phyloP scores from a whole-genome alignment of 2,329 filamentous ascomycete species.

The Penicillium oxalicum region DNA sequence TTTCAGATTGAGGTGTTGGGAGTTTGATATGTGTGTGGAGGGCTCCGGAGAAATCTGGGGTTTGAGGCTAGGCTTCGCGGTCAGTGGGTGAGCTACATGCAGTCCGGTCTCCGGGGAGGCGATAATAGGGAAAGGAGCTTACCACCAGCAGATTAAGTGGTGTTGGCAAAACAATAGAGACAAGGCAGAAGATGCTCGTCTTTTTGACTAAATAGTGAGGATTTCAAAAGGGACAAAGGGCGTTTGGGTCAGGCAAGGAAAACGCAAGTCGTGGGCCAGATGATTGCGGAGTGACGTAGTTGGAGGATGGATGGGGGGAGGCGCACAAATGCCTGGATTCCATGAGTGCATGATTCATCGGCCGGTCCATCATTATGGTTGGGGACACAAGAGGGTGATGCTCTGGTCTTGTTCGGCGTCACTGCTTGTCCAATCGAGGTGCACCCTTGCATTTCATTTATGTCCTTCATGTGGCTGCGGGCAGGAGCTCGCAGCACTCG shows the following conservation, averaged over 20 bases:
- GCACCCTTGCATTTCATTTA: too few relatives aligned
- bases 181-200: neutral
- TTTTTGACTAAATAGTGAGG: slow-evolving; percentile 10
- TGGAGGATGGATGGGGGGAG: slow-evolving; percentile 3
- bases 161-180: neutral
- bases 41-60: slow-evolving; percentile 1
- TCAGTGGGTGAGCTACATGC: neutral
- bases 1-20: neutral
- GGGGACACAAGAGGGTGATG: too few relatives aligned
- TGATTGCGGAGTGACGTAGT: slow-evolving; percentile 34
- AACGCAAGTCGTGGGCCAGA: slow-evolving; percentile 15
- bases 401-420: too few relatives aligned
- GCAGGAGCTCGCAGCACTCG: too few relatives aligned
- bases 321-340: slow-evolving; percentile 13
- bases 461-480: too few relatives aligned
- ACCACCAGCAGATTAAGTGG: slow-evolving; percentile 2
- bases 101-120: too few relatives aligned
- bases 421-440: too few relatives aligned
- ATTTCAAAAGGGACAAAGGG: slow-evolving; percentile 7
- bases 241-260: slow-evolving; percentile 9
- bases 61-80: neutral
- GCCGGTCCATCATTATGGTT: slow-evolving; percentile 5
- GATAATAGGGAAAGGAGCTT: neutral
- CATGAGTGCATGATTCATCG: slow-evolving; percentile 24
- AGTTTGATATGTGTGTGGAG: neutral